Percentiles rank a stretch among this genome's conserved stretches.
phyloP scores from a whole-genome alignment of 176 grass and related monocot species.

The Urochloa ruziziensis region DNA sequence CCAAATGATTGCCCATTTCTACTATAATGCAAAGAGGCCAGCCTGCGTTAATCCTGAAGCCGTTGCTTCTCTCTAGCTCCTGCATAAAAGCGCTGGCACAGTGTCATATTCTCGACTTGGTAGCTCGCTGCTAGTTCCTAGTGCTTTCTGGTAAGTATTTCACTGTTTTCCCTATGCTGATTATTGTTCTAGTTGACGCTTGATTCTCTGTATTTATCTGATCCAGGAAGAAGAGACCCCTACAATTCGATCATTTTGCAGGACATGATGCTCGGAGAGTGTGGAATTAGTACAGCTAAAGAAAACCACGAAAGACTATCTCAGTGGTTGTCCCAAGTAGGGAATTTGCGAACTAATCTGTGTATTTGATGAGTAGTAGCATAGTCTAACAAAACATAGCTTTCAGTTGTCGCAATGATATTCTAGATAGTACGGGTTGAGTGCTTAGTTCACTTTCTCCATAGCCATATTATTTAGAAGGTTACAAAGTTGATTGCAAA shows the following conservation, averaged over 20 bases:
- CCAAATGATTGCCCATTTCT: constrained; percentile 78
- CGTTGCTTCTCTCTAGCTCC: constrained; percentile 38
- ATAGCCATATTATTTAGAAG: neutral
- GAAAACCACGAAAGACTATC: neutral
- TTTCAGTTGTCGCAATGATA: neutral
- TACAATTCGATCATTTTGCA: neutral
- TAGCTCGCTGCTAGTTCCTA: neutral
- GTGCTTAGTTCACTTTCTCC: neutral
- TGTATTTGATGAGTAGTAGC: neutral
- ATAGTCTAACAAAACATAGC: neutral
- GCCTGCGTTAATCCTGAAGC: constrained; percentile 63
- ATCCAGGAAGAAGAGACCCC: constrained; percentile 1
- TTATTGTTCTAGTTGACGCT: neutral
- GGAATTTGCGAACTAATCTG: neutral
- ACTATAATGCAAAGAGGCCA: constrained; percentile 95
- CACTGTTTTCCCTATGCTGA: neutral
- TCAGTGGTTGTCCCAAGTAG: neutral
- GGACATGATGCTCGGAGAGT: neutral
- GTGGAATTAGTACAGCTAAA: neutral
- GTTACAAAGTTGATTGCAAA: neutral
- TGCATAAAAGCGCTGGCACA: constrained; percentile 4
- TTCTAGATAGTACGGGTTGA: neutral
- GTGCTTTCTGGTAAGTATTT: neutral
- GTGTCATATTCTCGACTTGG: neutral
- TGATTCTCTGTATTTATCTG: constrained; percentile 14